A percentile compares a stretch with the other conserved stretches of the same genome.
phyloP scores from a whole-genome alignment of 345 rosid genomes.

The Citrus unshiu region DNA sequence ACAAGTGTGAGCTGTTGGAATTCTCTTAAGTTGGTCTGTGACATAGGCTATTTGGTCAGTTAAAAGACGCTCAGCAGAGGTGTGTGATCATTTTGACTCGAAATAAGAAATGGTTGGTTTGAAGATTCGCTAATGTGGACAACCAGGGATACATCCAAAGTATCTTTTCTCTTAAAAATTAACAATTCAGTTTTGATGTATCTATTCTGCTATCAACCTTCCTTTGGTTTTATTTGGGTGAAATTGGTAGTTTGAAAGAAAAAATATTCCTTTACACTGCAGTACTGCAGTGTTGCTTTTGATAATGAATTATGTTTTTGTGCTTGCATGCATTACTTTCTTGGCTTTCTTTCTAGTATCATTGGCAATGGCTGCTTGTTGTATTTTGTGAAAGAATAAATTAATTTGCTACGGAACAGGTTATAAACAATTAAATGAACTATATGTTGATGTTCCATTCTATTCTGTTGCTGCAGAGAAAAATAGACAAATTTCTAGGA shows the following conservation, averaged over 20 bases:
- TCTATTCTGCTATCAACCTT: no score
- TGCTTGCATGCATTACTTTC: background rate
- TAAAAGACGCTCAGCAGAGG: background rate
- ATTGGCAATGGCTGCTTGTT: background rate
- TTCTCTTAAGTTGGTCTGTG: background rate
- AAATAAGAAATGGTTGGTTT: background rate
- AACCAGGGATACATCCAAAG: background rate
- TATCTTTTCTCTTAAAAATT: background rate
- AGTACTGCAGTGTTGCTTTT: background rate
- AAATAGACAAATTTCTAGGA: conserved; percentile 71
- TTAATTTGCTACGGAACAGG: background rate
- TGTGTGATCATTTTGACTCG: background rate
- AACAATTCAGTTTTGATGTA: background rate
- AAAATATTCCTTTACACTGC: background rate
- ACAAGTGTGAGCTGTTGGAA: background rate
- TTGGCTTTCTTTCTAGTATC: conserved; percentile 2
- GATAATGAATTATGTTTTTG: background rate
- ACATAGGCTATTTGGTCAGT: background rate
- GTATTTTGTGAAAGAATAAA: background rate
- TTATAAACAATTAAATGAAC: background rate
- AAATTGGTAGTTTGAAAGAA: background rate
- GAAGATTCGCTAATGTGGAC: background rate
- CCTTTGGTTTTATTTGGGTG: background rate
- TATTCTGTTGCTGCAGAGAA: conserved; percentile 46
- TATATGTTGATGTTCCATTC: background rate